Evolutionary conservation across 495 filamentous ascomycete genomes (phyloP), one percentile per base, ranked within the genome.

Genomic region (Neurospora terricola): DNA sequence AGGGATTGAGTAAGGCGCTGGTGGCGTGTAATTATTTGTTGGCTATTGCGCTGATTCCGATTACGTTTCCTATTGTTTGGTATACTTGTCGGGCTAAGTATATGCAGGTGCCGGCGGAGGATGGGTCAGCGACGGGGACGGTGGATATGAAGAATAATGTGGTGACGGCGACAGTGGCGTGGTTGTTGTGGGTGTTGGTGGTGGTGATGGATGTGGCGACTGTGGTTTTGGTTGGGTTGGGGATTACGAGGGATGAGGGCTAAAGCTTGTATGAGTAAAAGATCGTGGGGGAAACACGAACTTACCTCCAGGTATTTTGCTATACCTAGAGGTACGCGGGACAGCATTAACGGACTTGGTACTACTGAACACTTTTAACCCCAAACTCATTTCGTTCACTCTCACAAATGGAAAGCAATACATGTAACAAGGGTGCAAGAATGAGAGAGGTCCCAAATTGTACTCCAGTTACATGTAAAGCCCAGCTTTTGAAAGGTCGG

Each of bases 31-130:
- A 87, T 73, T 82, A 86, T 38, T 78, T 82, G 21, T 74, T 87
- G 30, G 81, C 81, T 71, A 79, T 86, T 11, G 81, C 83, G 16
- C 76, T 87, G 48, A 81, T 84, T 18, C 81, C 86, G 70, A 76
- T 85, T 30, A 83, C 79, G 11, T 84, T 83, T 42, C 85, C 85
- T 38, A 74, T 87, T 73, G 78, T 87, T 23, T 86, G 77, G 69
- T 86, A 84, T 70, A 86, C 85, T 6, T 80, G 81, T 70, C 75
- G 78, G 1, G 66, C 76, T 7, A 79, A 80, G 74, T 84, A 83
- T 70, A 87, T 87, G 85, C 80, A 73, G 69, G 84, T 87, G 8
- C 70, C 75, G 6, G 54, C 54, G 6, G 54, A 34, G 1, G 54
- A 62, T 18, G 23, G 48, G 48, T 7, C 40, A 4, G 1, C 5